Base-by-base conservation (phyloP, 805 yeast genomes). In the Sugiyamaella marilandica region DNA sequence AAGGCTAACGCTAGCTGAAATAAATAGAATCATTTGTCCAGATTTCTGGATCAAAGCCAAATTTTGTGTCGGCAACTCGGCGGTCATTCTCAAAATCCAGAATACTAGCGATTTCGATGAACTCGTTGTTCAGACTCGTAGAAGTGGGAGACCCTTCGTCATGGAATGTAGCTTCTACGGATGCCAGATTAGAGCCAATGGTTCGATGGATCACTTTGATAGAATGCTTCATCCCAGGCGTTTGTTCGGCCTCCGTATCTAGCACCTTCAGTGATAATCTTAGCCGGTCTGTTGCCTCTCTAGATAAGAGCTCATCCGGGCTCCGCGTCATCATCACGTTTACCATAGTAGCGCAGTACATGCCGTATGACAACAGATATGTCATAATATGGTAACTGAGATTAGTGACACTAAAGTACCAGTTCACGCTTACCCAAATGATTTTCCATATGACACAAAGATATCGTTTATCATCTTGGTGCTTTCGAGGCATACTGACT, bases 221-320 rank as follows among this genome's bases (percentile, higher is more conserved):
- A 4, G 50, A 47, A 14, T 47, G 50, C n/a, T 36, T 33, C 37
- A 47, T 47, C 2, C 50, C 50, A 10, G 50, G 50, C 3, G 50
- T 47, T 34, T 47, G 36, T n/a, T 37, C 43, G 10, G 50, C 36
- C 33, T 47, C 50, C 4, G 50, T 33, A 37, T 47, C 44, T 24
- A 47, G 14, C 10, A 47, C 50, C 18, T 35, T 47, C 16, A 47
- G 29, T 10, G 50, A 47, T 10, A 47, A 44, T 32, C 36, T 32
- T 5, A 47, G 32, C 18, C 50, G 50, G 13, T 47, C 50, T 9
- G 19, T 34, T 3, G 50, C 50, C 39, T 47, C 33, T 47, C 36
- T 26, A 3, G 50, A 10, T 14, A 47, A 18, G 7, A 3, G 18
- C 18, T 13, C 16, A 37, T 47, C 19, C 29, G 18, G 19, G 39